Conservation (phyloP, 805 yeast genomes). For the Candida caryicola region DNA sequence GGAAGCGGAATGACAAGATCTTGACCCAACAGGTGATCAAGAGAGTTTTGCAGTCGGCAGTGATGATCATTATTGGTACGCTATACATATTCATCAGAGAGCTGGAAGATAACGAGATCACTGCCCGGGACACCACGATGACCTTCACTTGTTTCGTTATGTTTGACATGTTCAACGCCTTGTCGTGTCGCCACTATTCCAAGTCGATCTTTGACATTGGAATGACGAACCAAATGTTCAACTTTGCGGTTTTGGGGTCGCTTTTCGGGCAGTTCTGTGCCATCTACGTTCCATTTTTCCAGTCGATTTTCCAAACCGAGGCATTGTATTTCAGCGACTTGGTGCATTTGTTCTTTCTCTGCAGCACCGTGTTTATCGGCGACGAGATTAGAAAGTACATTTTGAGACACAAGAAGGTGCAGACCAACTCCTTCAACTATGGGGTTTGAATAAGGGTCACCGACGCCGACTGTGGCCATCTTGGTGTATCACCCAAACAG, state of each 20-base stretch:
- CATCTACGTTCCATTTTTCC: slow-evolving; percentile 90
- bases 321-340: slow-evolving; percentile 74
- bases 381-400: slow-evolving; percentile 76
- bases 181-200: slow-evolving; percentile 84
- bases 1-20: slow-evolving; percentile 82
- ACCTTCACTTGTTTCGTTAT: slow-evolving; percentile 96
- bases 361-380: slow-evolving; percentile 79
- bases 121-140: slow-evolving; percentile 97
- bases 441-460: slow-evolving; percentile 14
- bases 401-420: slow-evolving; percentile 20
- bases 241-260: slow-evolving; percentile 86
- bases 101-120: slow-evolving; percentile 78
- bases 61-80: slow-evolving; percentile 79
- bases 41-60: slow-evolving; percentile 74
- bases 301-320: slow-evolving; percentile 90
- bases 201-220: slow-evolving; percentile 86
- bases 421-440: slow-evolving; percentile 13
- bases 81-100: slow-evolving; percentile 81
- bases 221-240: slow-evolving; percentile 82
- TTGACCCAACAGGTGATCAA: slow-evolving; percentile 65
- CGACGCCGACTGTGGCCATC: no score
- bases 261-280: slow-evolving; percentile 90
- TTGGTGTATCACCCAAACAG: no score
- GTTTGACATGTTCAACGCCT: slow-evolving; percentile 95
- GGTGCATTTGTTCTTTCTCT: slow-evolving; percentile 53